Evolutionary conservation across 768 basidiomycete species (phyloP), one percentile per base, ranked within the genome.

Genomic region (Termitomyces sp.): DNA sequence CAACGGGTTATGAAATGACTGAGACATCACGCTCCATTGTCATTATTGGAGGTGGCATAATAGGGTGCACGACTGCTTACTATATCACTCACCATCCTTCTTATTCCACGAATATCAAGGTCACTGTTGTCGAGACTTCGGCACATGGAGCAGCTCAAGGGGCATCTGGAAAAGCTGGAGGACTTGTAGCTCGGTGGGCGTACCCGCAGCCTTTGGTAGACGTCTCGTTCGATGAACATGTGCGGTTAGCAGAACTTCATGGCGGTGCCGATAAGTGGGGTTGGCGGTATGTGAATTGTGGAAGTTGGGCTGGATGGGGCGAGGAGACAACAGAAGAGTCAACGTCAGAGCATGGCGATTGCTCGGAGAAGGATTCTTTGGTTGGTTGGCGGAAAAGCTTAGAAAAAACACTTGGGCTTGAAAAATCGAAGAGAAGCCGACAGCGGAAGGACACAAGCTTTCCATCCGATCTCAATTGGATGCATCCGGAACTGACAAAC

Each of bases 181-280:
- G 91, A 0, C 83, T 96, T 12, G 81, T 96, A 20, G 92, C 94
- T 0, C 85, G 87, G 73, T 88, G 94, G 93, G 94, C 92, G 54
- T 88, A 88, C 67, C 87, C 87, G 0, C 82, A 81, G 54, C 84
- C 86, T 63, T 77, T 94, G 36, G 87, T 88, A 8, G 73, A 82
- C 56, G 76, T 94, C 15, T 92, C 91, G 0, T 92, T 86, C 72
- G 70, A 79, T 12, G 86, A 95, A 68, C 94, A 95, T 71, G 81
- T 86, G 63, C 80, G 79, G 42, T 80, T 96, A 9, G 91, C 92
- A 4, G 71, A 83, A 54, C 78, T 88, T 66, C 86, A 89, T 72
- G 80, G 81, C 60, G 94, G 93, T 3, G 72, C 78, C 36, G 80
- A 83, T 34, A 75, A 86, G n/a, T 95, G 92, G 92, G 92, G 92